These are phyloP conservation scores for Fusarium devonianum DNA, from an alignment of 2,329 filamentous ascomycete species.

Conservation along the genomic window DNA sequence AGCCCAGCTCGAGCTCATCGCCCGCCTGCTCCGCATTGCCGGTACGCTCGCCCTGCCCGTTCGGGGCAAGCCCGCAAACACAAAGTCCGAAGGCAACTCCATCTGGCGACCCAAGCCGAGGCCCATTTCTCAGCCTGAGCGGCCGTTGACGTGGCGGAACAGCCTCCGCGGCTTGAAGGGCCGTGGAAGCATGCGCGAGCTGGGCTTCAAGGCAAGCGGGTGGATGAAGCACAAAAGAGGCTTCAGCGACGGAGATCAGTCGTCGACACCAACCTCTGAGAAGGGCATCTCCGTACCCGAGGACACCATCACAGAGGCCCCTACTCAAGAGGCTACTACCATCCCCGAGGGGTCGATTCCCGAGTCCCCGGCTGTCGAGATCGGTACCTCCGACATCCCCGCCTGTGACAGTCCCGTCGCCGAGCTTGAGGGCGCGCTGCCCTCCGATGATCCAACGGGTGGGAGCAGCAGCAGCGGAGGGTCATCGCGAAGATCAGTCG, in stretches of 20 bases:
- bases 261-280: neutral
- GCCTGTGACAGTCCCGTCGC: constrained; percentile 3
- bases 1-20: constrained; percentile 55
- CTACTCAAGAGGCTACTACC: neutral
- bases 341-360: neutral
- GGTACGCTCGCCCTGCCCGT: constrained; percentile 24
- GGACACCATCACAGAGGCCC: neutral
- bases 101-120: constrained; percentile 12
- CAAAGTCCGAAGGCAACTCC: constrained; percentile 3
- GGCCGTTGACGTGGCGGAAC: constrained; percentile 23
- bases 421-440: constrained; percentile 3
- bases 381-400: constrained; percentile 3
- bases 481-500: constrained; percentile 8
- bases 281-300: neutral
- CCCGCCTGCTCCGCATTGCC: constrained; percentile 36
- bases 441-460: neutral
- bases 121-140: neutral
- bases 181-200: constrained; percentile 35
- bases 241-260: neutral
- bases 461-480: constrained; percentile 26
- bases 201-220: constrained; percentile 38
- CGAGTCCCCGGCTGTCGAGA: neutral
- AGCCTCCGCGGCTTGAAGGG: constrained; percentile 34
- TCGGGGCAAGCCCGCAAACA: constrained; percentile 19
- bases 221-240: constrained; percentile 41